phyloP scores from a whole-genome alignment of 202 grass and related monocot species.

The Panicum hallii region DNA sequence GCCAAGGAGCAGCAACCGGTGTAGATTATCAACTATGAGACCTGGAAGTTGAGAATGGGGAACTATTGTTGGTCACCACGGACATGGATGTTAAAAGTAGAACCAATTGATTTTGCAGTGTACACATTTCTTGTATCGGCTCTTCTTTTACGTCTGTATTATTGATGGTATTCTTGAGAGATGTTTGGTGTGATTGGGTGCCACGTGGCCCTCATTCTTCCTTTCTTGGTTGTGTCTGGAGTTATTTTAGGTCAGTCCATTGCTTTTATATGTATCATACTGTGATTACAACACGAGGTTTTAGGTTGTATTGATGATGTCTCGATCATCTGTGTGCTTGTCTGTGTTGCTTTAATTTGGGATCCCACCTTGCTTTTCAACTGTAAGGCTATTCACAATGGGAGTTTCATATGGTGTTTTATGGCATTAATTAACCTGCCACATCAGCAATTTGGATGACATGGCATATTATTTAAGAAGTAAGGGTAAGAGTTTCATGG shows the following conservation, averaged over 20 bases:
- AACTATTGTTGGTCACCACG: constrained; percentile 20
- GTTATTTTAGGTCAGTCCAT: constrained; percentile 41
- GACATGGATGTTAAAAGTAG: constrained; percentile 49
- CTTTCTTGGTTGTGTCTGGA: constrained; percentile 25
- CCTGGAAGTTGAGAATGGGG: constrained; percentile 38
- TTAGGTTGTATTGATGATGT: constrained; percentile 40
- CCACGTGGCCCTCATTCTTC: constrained; percentile 25
- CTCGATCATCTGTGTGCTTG: background rate
- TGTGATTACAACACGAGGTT: constrained; percentile 40
- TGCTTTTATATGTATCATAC: constrained; percentile 41
- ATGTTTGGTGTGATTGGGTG: constrained; percentile 43
- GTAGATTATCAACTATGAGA: constrained; percentile 62
- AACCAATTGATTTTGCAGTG: constrained; percentile 47
- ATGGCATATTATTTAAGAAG: too few relatives aligned
- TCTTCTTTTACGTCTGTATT: constrained; percentile 54
- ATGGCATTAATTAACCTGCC: too few relatives aligned
- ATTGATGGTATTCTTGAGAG: constrained; percentile 56
- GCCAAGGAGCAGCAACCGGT: constrained; percentile 38
- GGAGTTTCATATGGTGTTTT: too few relatives aligned
- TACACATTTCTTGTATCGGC: constrained; percentile 45
- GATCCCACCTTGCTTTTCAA: background rate
- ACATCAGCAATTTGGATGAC: too few relatives aligned
- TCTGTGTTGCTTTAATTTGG: background rate
- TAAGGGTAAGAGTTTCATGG: too few relatives aligned
- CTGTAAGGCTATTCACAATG: too few relatives aligned